Percentiles rank a stretch among this genome's conserved stretches.
These are phyloP conservation scores for Gastroboletus turbinatus DNA, from an alignment of 1,284 basidiomycete genomes.

Conservation along the genomic window DNA sequence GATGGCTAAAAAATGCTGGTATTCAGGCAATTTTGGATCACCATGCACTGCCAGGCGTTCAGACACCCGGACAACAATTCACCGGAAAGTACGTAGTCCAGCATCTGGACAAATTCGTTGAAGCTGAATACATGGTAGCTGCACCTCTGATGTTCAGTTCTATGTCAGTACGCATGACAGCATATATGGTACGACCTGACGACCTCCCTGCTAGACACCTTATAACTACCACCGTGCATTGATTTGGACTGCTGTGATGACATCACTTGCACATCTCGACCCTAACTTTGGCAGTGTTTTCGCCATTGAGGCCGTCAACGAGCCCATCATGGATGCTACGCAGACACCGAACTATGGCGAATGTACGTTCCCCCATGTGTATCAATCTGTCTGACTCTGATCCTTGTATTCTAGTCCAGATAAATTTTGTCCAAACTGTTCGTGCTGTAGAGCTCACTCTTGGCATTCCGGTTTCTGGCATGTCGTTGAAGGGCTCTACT, in stretches of 20 bases:
- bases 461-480: constrained; percentile 55
- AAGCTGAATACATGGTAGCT: constrained; percentile 38
- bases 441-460: constrained; percentile 63
- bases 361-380: constrained; percentile 42
- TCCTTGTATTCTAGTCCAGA: constrained; percentile 51
- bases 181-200: constrained; percentile 1
- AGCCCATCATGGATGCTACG: constrained; percentile 67
- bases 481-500: constrained; percentile 29
- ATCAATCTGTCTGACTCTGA: constrained; percentile 1
- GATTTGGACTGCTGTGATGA: constrained; percentile 78
- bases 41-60: constrained; percentile 74
- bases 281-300: constrained; percentile 65
- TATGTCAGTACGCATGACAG: constrained; percentile 45
- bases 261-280: constrained; percentile 65
- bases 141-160: constrained; percentile 69
- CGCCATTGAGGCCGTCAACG: constrained; percentile 73
- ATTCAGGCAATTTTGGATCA: constrained; percentile 72
- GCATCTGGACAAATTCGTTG: constrained; percentile 1
- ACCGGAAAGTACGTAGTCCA: constrained; percentile 53
- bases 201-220: constrained; percentile 44
- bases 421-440: constrained; percentile 65
- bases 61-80: constrained; percentile 58
- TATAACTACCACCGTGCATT: constrained; percentile 74
- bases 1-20: constrained; percentile 56
- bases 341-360: constrained; percentile 66